phyloP scores from a whole-genome alignment of 345 rosid genomes.

The Dipteronia dyeriana region DNA sequence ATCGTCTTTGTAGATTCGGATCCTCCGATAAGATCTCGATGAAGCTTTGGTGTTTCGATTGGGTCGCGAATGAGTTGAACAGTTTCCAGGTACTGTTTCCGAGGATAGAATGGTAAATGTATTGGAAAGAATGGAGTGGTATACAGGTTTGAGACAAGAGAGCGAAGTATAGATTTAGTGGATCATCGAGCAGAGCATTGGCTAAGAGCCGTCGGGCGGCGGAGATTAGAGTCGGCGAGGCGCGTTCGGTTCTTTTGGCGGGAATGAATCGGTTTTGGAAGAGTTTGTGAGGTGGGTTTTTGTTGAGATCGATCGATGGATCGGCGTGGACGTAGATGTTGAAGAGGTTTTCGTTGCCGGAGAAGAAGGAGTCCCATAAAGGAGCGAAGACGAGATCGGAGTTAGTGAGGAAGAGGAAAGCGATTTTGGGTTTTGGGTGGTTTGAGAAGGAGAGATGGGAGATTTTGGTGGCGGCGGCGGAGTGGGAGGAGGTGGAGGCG shows the following conservation, averaged over 20 bases:
- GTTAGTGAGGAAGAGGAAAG: conserved; percentile 91
- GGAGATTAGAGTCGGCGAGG: conserved; percentile 68
- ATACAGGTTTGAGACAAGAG: conserved; percentile 75
- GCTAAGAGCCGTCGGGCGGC: conserved; percentile 82
- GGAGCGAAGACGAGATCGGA: conserved; percentile 78
- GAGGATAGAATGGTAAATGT: conserved; percentile 59
- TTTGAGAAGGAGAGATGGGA: conserved; percentile 37
- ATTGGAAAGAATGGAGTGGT: conserved; percentile 79
- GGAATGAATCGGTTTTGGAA: conserved; percentile 57
- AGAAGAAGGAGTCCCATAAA: conserved; percentile 75
- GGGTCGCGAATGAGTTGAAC: conserved; percentile 36
- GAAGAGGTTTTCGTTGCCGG: conserved; percentile 48
- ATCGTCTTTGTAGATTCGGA: conserved; percentile 60
- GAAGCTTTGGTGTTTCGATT: conserved; percentile 49
- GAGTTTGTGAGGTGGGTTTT: conserved; percentile 10
- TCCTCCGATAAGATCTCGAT: conserved; percentile 70
- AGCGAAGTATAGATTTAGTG: conserved; percentile 76
- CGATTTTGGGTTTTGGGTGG: conserved; percentile 68
- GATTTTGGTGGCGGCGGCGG: conserved; percentile 26
- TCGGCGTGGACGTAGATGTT: conserved; percentile 87
- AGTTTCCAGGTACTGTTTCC: conserved; percentile 27
- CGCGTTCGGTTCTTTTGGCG: conserved; percentile 60
- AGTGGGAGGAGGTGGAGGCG: conserved; percentile 24
- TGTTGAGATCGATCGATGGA: conserved; percentile 32
- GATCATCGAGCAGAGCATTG: conserved; percentile 75